These are phyloP conservation scores for Biscogniauxia marginata DNA, from an alignment of 2,329 filamentous ascomycete species.

Conservation along the genomic window DNA sequence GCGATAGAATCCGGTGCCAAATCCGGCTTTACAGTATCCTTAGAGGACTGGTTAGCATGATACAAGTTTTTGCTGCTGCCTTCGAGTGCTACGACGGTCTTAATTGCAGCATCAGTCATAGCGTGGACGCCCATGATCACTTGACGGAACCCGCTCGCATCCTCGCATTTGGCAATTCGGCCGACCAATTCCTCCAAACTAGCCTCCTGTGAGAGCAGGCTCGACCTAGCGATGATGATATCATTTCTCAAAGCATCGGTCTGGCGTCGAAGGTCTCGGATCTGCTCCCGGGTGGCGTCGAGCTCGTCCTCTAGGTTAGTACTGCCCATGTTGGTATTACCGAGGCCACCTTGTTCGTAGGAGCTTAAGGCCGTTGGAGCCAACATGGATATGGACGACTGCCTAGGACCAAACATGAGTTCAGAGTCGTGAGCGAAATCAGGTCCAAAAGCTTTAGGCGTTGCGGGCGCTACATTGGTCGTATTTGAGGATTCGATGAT, in stretches of 20 bases:
- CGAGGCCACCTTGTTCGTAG: background rate
- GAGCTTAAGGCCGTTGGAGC: no score
- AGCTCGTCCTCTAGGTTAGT: conserved; percentile 1
- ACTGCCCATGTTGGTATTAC: background rate
- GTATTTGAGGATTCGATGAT: no score
- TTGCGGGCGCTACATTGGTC: no score
- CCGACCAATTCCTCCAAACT: conserved; percentile 2
- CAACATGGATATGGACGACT: no score
- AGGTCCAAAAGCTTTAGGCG: no score
- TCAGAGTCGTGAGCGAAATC: no score
- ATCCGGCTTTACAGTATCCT: no score
- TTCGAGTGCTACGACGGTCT: background rate
- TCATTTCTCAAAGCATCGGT: conserved; percentile 4
- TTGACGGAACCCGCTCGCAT: background rate
- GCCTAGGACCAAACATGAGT: no score
- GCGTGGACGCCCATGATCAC: conserved; percentile 1
- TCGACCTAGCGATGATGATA: conserved; percentile 1
- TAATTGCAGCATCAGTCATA: conserved; percentile 2
- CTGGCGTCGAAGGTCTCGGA: background rate
- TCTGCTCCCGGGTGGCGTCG: background rate
- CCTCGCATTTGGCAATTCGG: conserved; percentile 2
- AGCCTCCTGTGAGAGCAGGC: conserved; percentile 2
- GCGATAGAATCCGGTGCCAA: no score
- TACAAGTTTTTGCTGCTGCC: background rate
- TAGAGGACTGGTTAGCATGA: no score